Base-by-base conservation (phyloP, 768 basidiomycete species). In the Trametes maxima region DNA sequence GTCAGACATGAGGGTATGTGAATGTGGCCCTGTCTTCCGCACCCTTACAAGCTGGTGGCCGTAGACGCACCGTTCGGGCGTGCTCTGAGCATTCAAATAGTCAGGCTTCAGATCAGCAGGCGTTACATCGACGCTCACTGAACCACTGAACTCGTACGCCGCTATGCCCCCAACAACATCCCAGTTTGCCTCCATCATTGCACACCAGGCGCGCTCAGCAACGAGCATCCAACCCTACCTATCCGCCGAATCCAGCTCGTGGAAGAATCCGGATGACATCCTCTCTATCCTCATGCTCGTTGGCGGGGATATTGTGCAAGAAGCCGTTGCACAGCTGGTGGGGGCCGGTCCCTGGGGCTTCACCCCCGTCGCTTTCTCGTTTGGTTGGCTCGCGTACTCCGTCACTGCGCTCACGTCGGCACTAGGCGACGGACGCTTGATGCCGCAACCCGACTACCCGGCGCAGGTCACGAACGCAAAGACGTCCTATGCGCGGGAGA, bases 331-430 rank as follows among this genome's bases (percentile, higher is more conserved):
- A 13, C 72, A 73, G 51, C 65, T 75, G 48, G 61, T 66, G 16
- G 68, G 69, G 1, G 57, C 65, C 36, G 67, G 66, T 5, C 59
- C 46, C 58, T 33, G 28, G 28, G 8, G 8, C 28, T 62, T 71
- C 58, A 55, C 63, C 19, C 74, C 74, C 10, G 69, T 74, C 40
- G 70, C 73, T 12, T 74, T 74, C 61, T 71, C 68, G 8, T 75
- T 75, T 57, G 73, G 75, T 17, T 75, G 70, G 74, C 70, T 75
- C 19, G 69, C 70, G 13, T 76, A 74, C 45, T 67, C 71, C 4
- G 60, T 76, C 60, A 60, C 56, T 37, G 67, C 69, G 35, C 58
- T 74, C 45, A 59, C 70, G 8, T 60, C 65, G 25, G 60, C 63
- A 1, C 52, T 70, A 33, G 73, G 73, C 36, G 66, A 65, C 49